phyloP scores from a whole-genome alignment of 1,284 basidiomycete species.

The Cronartium quercuum region DNA sequence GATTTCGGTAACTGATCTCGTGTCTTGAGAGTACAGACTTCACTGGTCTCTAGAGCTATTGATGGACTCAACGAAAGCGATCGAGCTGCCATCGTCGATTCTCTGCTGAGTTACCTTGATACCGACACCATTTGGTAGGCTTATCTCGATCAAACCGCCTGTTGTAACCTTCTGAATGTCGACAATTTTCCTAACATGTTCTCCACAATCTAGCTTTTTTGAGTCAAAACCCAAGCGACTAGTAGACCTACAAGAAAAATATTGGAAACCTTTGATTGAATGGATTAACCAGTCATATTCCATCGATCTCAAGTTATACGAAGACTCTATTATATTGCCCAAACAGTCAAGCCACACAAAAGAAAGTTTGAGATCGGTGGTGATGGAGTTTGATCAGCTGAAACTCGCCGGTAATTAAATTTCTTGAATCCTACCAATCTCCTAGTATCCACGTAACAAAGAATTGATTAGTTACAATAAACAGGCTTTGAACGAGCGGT shows the following conservation, averaged over 20 bases:
- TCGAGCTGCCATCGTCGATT: constrained; percentile 62
- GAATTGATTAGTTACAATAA: neutral
- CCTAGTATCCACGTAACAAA: constrained; percentile 50
- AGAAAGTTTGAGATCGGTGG: constrained; percentile 57
- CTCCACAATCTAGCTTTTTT: constrained; percentile 62
- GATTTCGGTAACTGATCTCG: constrained; percentile 20
- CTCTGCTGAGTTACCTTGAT: constrained; percentile 77
- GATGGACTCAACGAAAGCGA: constrained; percentile 65
- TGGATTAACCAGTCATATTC: constrained; percentile 68
- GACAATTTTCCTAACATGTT: neutral
- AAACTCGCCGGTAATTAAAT: constrained; percentile 61
- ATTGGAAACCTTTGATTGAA: constrained; percentile 81
- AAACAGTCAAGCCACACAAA: constrained; percentile 65
- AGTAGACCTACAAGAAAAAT: constrained; percentile 69
- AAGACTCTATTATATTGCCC: constrained; percentile 62
- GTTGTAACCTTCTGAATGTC: neutral
- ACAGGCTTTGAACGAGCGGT: constrained; percentile 85
- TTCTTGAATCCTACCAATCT: neutral
- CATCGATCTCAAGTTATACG: constrained; percentile 58
- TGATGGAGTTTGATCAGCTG: constrained; percentile 68
- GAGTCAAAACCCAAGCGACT: constrained; percentile 68
- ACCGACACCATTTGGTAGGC: constrained; percentile 89
- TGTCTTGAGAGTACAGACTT: constrained; percentile 59
- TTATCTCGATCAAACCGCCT: constrained; percentile 20
- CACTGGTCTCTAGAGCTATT: constrained; percentile 77